Base-by-base conservation (phyloP, 495 filamentous ascomycete species). In the Tuber brumale region DNA sequence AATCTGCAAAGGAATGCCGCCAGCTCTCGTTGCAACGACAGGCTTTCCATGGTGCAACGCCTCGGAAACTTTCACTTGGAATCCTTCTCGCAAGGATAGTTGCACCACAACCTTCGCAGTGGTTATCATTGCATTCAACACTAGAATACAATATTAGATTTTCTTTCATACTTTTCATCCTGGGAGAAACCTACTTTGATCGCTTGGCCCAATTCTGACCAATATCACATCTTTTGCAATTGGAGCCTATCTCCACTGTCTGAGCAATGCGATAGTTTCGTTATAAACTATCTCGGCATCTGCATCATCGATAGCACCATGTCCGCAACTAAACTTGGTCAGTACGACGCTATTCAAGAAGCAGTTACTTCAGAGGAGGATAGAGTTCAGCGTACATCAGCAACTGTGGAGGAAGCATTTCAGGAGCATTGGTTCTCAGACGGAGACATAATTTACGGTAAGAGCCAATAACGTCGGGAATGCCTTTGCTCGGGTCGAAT, bases 1-100 rank as follows among this genome's bases (percentile, higher is more conserved):
- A 57, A 96, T 88, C 84, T 95, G 93, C 18, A 96, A 86, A 0
- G 93, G 92, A 72, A 97, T 94, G 6, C 93, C 93, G 44, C 93
- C 93, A 0, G 91, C 91, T 23, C 87, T 86, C 1, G 92, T 93
- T 7, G 92, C 92, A 73, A 97, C 93, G 69, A 94, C 88, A 3
- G 93, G 93, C 18, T 91, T 90, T 35, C 93, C 93, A 78, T 94
- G 93, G 83, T 95, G 93, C 10, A 94, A 86, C 37, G 92, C 93
- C 83, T 96, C 93, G 0, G 91, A 94, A n/a, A 97, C 93, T 84
- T 96, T 97, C 73, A 95, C 91, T 83, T 97, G 93, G 80, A 97
- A 97, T 4, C 93, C 93, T 83, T 97, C 93, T 27, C 91, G 89
- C 2, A 90, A 94, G 14, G 92, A 94, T 27, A 97, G 88, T 84